Base-by-base conservation (phyloP, 2,329 filamentous ascomycete genomes). In the Pseudopyrenochaeta lycopersici region DNA sequence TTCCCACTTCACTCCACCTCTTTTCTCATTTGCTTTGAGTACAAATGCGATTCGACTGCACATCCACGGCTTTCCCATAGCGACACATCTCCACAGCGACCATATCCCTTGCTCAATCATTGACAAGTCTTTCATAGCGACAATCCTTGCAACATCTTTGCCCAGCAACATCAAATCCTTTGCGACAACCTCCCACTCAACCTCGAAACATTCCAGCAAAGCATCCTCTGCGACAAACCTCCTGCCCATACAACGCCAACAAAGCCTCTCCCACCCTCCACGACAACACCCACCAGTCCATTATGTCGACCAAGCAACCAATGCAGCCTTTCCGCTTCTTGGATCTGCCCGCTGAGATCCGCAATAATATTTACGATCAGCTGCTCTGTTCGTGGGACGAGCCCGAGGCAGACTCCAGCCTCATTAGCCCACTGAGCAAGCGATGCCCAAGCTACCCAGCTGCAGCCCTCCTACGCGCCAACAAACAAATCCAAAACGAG, bases 401-500 rank as follows among this genome's bases (percentile, higher is more conserved):
- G 46, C 47, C 54, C 21, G 62, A 66, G 29, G 40, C 56, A 27
- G 63, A 66, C 35, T 48, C 57, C 17, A 40, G 46, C 20, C 52
- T 51, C 20, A 44, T 56, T 46, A 62, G 60, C 48, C 59, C 54
- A 14, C 17, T 68, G 18, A 56, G 60, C 56, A 61, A 54, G 29
- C 63, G 66, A 40, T 54, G 46, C 39, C 46, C 46, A 44, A 66
- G 51, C 45, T 66, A 62, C 47, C 42, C 57, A 36, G 60, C 66
- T 18, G 56, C 56, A 39, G 50, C 64, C 15, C 59, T 70, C 20
- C 51, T 70, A 32, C 62, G 64, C 33, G 42, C 61, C 38, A 70
- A 66, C 58, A 66, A 63, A 49, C 67, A 68, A 52, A 58, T 70
- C n/a, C 54, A 70, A 38, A 50, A 53, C 33, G 67, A 70, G 52